These are phyloP conservation scores for Eimeria tenella DNA, from an alignment of 169 alveolate species.

Conservation along the genomic window DNA sequence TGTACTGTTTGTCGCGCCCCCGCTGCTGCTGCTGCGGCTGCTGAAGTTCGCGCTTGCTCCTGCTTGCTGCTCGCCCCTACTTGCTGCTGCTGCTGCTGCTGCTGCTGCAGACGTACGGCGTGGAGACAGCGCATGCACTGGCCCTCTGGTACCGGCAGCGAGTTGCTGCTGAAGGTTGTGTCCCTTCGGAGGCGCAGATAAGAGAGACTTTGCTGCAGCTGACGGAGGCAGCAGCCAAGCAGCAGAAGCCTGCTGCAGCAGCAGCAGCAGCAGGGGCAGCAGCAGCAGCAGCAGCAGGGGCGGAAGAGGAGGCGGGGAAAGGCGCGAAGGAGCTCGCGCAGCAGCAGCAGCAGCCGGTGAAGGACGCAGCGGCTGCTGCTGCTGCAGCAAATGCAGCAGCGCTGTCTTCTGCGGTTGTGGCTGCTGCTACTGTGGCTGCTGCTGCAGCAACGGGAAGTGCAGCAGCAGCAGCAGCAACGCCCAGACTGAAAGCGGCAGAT, in stretches of 20 bases:
- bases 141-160: constrained; percentile 28
- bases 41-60: not conserved
- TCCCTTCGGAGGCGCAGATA: constrained; percentile 2
- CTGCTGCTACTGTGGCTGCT: not conserved
- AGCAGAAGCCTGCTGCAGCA: not conserved
- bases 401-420: not conserved
- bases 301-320: not conserved
- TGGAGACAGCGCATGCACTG: constrained; percentile 25
- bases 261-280: constrained; percentile 19
- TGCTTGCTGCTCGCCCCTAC: not conserved
- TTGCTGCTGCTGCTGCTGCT: constrained; percentile 28
- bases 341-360: not conserved
- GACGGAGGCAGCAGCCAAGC: not conserved
- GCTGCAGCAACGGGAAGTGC: constrained; percentile 20
- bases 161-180: not conserved
- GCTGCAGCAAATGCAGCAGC: not conserved
- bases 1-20: no score
- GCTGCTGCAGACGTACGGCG: constrained; percentile 23
- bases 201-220: not conserved
- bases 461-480: constrained; percentile 26
- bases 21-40: no score
- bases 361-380: not conserved
- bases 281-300: constrained; percentile 1
- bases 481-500: not conserved
- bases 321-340: not conserved